phyloP scores from a whole-genome alignment of 129 eudicot species.

The Ambrosia artemisiifolia region DNA sequence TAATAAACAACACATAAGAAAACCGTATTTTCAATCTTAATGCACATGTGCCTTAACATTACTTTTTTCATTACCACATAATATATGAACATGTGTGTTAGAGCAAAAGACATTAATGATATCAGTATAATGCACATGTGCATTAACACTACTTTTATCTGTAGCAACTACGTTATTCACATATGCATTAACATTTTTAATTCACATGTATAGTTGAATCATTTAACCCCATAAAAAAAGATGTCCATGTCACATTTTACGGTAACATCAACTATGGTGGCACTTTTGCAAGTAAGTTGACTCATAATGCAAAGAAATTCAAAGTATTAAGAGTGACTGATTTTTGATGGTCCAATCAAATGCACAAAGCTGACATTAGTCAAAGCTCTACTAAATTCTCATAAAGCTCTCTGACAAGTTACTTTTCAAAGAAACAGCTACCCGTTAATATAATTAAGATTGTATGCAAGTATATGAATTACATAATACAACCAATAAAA shows the following conservation, averaged over 20 bases:
- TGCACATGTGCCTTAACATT: no score
- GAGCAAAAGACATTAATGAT: no score
- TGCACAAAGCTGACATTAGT: neutral
- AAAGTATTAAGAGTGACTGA: no score
- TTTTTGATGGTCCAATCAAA: slow-evolving; percentile 1
- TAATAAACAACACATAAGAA: no score
- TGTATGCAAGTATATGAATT: neutral
- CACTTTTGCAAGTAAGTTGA: neutral
- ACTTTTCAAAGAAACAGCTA: neutral
- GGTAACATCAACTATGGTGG: neutral
- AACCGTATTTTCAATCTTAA: no score
- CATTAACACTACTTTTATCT: no score
- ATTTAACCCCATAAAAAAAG: neutral
- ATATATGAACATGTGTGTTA: no score
- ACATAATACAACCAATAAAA: neutral
- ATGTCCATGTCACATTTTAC: neutral
- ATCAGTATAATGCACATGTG: no score
- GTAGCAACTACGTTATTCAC: no score
- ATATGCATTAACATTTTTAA: no score
- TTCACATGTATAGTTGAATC: neutral
- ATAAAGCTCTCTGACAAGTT: neutral
- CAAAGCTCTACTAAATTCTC: slow-evolving; percentile 3
- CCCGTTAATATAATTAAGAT: neutral
- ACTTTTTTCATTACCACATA: no score
- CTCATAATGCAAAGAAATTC: neutral